These are phyloP conservation scores for Ophiostoma sp. DNA, from an alignment of 2,329 filamentous ascomycete genomes.

Conservation along the genomic window DNA sequence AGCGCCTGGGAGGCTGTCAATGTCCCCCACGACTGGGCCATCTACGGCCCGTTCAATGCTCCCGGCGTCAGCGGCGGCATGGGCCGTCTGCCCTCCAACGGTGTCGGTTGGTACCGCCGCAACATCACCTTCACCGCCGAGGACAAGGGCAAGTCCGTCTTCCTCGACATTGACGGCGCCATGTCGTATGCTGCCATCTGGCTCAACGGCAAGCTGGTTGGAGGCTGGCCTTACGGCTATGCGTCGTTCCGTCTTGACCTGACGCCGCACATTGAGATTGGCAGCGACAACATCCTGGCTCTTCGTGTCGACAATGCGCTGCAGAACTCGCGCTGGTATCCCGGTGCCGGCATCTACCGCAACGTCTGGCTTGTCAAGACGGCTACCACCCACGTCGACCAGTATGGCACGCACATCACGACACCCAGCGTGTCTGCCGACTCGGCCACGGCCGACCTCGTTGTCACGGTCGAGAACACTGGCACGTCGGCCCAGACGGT, in stretches of 20 bases:
- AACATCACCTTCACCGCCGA: slow-evolving; percentile 36
- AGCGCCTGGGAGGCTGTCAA: slow-evolving; percentile 39
- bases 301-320: slow-evolving; percentile 47
- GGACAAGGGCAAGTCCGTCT: slow-evolving; percentile 36
- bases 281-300: slow-evolving; percentile 41
- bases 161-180: slow-evolving; percentile 47
- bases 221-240: slow-evolving; percentile 49
- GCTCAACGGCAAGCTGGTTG: slow-evolving; percentile 46
- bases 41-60: slow-evolving; percentile 42
- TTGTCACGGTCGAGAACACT: slow-evolving; percentile 45
- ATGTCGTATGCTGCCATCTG: slow-evolving; percentile 48
- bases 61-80: slow-evolving; percentile 37
- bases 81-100: slow-evolving; percentile 44
- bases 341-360: slow-evolving; percentile 51
- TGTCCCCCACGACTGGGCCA: slow-evolving; percentile 47
- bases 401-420: slow-evolving; percentile 48
- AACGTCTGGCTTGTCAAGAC: slow-evolving; percentile 51
- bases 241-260: slow-evolving; percentile 48
- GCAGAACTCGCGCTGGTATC: slow-evolving; percentile 49
- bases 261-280: slow-evolving; percentile 38
- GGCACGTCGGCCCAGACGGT: slow-evolving; percentile 33
- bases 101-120: slow-evolving; percentile 49
- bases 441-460: slow-evolving; percentile 42
- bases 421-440: slow-evolving; percentile 41
- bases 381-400: slow-evolving; percentile 42